Conservation (phyloP, 805 yeast genomes). For the Candida alai region DNA sequence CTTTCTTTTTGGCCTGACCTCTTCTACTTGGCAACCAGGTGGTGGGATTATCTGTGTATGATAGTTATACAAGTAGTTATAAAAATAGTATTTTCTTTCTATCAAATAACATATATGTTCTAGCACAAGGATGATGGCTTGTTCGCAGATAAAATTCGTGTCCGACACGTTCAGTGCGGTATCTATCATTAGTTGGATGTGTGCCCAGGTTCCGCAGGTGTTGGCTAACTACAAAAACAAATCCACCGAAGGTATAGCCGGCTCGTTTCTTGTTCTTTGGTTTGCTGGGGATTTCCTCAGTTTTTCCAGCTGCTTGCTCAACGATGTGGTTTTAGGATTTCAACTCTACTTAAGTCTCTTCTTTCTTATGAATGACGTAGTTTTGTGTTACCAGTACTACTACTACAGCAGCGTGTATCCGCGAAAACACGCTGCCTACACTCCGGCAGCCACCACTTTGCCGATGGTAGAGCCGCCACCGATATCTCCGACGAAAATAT, state of each 20-base stretch:
- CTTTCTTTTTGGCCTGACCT: no score
- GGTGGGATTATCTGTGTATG: no score
- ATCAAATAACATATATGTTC: background rate
- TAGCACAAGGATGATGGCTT: slow-evolving; percentile 1
- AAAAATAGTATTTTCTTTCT: no score
- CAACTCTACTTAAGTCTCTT: slow-evolving; percentile 38
- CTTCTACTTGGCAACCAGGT: no score
- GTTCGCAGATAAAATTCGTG: slow-evolving; percentile 9
- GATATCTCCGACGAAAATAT: background rate
- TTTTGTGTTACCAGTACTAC: slow-evolving; percentile 39
- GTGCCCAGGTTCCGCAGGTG: slow-evolving; percentile 74
- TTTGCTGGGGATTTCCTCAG: slow-evolving; percentile 59
- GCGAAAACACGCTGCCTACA: slow-evolving; percentile 7
- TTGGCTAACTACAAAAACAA: slow-evolving; percentile 52
- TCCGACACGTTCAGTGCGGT: slow-evolving; percentile 32
- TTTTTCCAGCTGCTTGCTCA: slow-evolving; percentile 40
- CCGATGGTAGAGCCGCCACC: background rate
- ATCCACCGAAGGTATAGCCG: slow-evolving; percentile 66
- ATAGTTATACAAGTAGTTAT: no score
- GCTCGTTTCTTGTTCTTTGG: slow-evolving; percentile 60
- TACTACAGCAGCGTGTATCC: slow-evolving; percentile 39
- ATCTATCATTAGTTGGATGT: slow-evolving; percentile 60
- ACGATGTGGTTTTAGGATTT: slow-evolving; percentile 34
- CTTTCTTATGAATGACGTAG: slow-evolving; percentile 36
- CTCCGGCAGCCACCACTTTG: background rate